Evolutionary conservation across 192 early-diverging fungal genomes (phyloP).

Genomic region (Linnemannia elongata): DNA sequence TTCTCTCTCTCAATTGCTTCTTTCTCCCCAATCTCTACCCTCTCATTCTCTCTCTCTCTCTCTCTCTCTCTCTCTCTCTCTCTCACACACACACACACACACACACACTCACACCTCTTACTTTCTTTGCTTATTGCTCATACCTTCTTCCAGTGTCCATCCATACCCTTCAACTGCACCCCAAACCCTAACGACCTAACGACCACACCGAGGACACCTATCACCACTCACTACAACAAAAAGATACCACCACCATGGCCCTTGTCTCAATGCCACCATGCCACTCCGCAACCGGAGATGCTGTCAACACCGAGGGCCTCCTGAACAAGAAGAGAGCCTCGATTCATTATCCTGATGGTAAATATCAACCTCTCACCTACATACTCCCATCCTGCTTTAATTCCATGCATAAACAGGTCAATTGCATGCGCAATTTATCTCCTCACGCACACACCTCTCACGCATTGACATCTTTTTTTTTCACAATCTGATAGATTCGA

Average conservation of each 20-base stretch:
- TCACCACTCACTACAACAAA: constrained; percentile 6
- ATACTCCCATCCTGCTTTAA: too few relatives aligned
- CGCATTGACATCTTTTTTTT: not conserved
- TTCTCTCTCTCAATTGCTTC: not conserved
- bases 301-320: constrained; percentile 4
- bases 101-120: not conserved
- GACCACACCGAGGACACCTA: not conserved
- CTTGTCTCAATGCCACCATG: constrained; percentile 28
- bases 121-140: not conserved
- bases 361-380: not conserved
- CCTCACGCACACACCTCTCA: not conserved
- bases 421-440: not conserved
- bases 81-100: too few relatives aligned
- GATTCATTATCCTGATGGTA: constrained; percentile 50
- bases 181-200: constrained; percentile 2
- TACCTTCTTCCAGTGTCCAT: not conserved
- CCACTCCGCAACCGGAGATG: constrained; percentile 12
- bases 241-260: constrained; percentile 14
- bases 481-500: constrained; percentile 27
- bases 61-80: not conserved
- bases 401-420: too few relatives aligned
- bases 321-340: constrained; percentile 44
- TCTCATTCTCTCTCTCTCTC: not conserved
- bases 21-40: not conserved
- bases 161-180: too few relatives aligned